Conservation (phyloP, 2,329 filamentous ascomycete genomes). For the Cryphonectria naterciae region DNA sequence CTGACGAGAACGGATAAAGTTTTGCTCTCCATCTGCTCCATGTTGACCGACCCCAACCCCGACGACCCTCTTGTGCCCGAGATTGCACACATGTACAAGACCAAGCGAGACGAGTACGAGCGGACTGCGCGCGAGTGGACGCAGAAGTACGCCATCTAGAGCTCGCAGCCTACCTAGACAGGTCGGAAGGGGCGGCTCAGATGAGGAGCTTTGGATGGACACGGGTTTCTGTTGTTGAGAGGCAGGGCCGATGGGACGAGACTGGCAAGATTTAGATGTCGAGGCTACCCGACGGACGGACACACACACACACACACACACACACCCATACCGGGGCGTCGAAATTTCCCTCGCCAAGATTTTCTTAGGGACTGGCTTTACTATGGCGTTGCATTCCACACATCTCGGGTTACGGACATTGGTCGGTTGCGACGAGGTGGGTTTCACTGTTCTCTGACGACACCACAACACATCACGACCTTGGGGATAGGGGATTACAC, state of each 20-base stretch:
- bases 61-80: slow-evolving; percentile 98
- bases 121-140: slow-evolving; percentile 98
- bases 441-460: slow-evolving; percentile 26
- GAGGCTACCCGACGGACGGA: slow-evolving; percentile 11
- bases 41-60: slow-evolving; percentile 99
- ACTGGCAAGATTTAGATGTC: neutral
- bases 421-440: slow-evolving; percentile 21
- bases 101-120: slow-evolving; percentile 93
- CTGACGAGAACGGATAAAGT: slow-evolving; percentile 56
- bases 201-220: slow-evolving; percentile 10
- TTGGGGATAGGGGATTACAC: slow-evolving; percentile 15
- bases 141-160: slow-evolving; percentile 93
- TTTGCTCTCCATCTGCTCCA: slow-evolving; percentile 97
- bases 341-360: slow-evolving; percentile 21
- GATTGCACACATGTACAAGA: slow-evolving; percentile 99
- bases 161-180: slow-evolving; percentile 10
- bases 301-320: neutral
- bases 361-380: slow-evolving; percentile 21
- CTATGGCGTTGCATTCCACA: slow-evolving; percentile 29
- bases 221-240: neutral
- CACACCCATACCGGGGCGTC: slow-evolving; percentile 13
- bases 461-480: slow-evolving; percentile 18
- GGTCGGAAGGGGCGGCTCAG: slow-evolving; percentile 4
- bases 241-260: neutral
- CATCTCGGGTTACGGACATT: slow-evolving; percentile 14